Base-by-base conservation (phyloP, 1,284 basidiomycete genomes). In the Ganoderma multipileum region DNA sequence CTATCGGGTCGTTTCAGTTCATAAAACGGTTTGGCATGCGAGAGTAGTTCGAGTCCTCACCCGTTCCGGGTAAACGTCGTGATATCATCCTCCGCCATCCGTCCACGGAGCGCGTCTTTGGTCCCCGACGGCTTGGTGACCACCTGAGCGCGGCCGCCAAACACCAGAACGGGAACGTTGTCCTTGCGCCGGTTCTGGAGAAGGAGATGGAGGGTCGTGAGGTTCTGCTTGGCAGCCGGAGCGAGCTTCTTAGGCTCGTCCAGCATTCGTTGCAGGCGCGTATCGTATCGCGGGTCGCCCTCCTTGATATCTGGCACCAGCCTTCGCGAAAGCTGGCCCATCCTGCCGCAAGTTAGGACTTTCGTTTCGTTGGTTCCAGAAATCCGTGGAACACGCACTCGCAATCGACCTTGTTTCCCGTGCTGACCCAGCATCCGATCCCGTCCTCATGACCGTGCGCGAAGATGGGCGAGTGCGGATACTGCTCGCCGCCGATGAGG, bases 171-270 rank as follows among this genome's bases (percentile, higher is more conserved):
- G 16, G 64, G 44, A 0, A 23, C 33, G 12, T 59, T 62, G 9
- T 71, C 69, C 30, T 66, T 68, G 42, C 69, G 66, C 36, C 69
- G 66, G 38, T 71, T 71, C 36, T 71, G 69, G 36, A 71, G 65
- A 42, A 71, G 65, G 14, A 71, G 64, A 16, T 54, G 42, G 50
- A 71, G 61, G 6, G 54, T 54, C n/a, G 68, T 28, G 4, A 68
- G 59, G 33, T 54, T 71, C 23, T n/a, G 28, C 12, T 59, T 16
- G 9, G 33, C 28, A 9, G 30, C 36, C 6, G 63, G 59, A 9
- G 42, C n/a, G 12, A 68, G 30, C 52, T 54, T 54, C 16, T 11
- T 12, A 8, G 52, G 52, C 23, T 54, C 26, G 26, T 54, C 28
- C 28, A 30, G 28, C 52, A 28, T 54, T 54, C 52, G 28, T 16